Evolutionary conservation across 2,329 filamentous ascomycete species (phyloP).

Genomic region (Diaporthe velutina): DNA sequence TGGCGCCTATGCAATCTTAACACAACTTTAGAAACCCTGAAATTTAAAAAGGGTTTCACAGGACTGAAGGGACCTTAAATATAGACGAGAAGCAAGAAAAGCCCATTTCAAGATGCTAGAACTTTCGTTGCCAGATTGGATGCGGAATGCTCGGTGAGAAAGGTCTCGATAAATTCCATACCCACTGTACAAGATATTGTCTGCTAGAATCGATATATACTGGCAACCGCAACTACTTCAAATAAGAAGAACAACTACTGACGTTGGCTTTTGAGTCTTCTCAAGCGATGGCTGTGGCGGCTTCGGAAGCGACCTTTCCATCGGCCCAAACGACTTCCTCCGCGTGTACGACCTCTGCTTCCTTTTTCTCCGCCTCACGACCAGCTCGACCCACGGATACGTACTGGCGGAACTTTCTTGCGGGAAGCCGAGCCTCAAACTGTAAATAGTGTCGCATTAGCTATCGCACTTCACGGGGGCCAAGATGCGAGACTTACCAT

Average conservation of each 20-base stretch:
- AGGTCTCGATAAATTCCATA: background rate
- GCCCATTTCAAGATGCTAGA: too few species aligned
- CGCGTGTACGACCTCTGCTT: conserved; percentile 34
- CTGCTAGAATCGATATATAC: background rate
- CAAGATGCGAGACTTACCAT: conserved; percentile 55
- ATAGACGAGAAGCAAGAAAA: too few species aligned
- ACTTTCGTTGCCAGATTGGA: too few species aligned
- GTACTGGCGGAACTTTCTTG: conserved; percentile 57
- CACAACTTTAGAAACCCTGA: too few species aligned
- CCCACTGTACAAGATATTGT: background rate
- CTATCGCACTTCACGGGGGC: too few species aligned
- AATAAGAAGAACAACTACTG: too few species aligned
- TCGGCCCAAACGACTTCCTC: conserved; percentile 37
- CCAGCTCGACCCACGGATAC: conserved; percentile 42
- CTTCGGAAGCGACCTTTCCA: conserved; percentile 26
- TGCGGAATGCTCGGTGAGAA: too few species aligned
- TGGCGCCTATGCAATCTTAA: too few species aligned
- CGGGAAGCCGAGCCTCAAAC: conserved; percentile 54
- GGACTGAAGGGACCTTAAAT: too few species aligned
- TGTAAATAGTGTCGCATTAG: conserved; percentile 22
- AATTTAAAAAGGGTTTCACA: too few species aligned
- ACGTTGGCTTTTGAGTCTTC: too few species aligned
- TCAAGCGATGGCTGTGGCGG: conserved; percentile 24
- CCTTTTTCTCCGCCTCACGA: conserved; percentile 35
- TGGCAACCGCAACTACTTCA: background rate